Evolutionary conservation across 495 filamentous ascomycete species (phyloP).

Genomic region (Penicillium manginii): DNA sequence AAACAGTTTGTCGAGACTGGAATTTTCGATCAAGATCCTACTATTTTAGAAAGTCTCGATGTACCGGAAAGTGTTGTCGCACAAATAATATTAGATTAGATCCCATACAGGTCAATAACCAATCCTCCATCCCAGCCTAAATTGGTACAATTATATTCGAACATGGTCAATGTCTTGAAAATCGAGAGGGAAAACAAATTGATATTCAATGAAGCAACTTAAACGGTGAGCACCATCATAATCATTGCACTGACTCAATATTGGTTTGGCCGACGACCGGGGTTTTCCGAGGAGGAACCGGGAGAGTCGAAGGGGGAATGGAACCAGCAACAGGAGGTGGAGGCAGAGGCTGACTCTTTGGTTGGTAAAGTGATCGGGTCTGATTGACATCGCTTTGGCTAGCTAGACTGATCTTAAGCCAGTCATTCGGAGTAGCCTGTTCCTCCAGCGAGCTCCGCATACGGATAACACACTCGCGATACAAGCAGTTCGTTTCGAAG

Average conservation of each 20-base stretch:
- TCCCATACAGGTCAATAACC: too few species aligned
- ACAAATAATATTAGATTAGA: neutral
- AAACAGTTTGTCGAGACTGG: conserved; percentile 21
- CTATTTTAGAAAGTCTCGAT: conserved; percentile 21
- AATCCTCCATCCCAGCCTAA: too few species aligned
- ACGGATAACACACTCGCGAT: conserved; percentile 19
- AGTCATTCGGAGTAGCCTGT: conserved; percentile 18
- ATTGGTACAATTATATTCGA: too few species aligned
- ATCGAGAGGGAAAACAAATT: too few species aligned
- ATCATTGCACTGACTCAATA: neutral
- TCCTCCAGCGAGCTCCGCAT: conserved; percentile 21
- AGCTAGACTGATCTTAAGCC: conserved; percentile 22
- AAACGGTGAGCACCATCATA: neutral
- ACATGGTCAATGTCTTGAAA: too few species aligned
- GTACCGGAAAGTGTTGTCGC: conserved; percentile 20
- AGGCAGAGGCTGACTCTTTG: neutral
- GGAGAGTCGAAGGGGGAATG: neutral
- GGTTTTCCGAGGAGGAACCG: conserved; percentile 8
- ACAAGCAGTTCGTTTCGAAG: conserved; percentile 20
- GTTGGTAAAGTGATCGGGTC: conserved; percentile 2
- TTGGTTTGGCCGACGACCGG: neutral
- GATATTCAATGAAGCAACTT: too few species aligned
- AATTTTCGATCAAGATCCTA: conserved; percentile 20
- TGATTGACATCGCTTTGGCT: conserved; percentile 17
- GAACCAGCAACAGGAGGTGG: neutral